Evolutionary conservation across 2,329 filamentous ascomycete species (phyloP), one percentile per base, ranked within the genome.

Genomic region (Coleophoma crateriformis): DNA sequence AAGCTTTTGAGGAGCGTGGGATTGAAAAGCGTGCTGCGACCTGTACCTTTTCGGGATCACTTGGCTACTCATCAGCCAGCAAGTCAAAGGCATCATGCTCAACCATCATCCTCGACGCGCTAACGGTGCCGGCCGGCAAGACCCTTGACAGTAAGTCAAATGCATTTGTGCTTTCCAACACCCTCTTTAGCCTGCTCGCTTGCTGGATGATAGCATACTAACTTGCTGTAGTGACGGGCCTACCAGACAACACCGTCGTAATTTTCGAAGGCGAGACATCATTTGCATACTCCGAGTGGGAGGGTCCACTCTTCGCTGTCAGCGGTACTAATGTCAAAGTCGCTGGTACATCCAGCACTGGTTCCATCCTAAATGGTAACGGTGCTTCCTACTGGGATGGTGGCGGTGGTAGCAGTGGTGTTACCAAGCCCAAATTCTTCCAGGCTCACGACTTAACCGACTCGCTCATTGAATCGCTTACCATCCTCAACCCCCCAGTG

Each of bases 251-350:
- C 7, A 38, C 35, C 35, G 35, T 38, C 35, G 50, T 85, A 53
- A 79, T 76, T 56, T 87, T 87, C 66, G 66, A 79, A 53, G 84
- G 84, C 41, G 78, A 71, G 14, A 87, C 83, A 14, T 79, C 77
- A 47, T 87, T 84, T 58, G 83, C 72, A 33, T 86, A 85, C 68
- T 69, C 77, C 53, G 76, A 83, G 59, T 87, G 82, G 83, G 61
- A 63, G 3, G 84, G 84, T 0, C 83, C 83, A 39, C 70, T 87
- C 13, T 73, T 87, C 57, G 72, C 74, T 32, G 71, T 87, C 54
- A 76, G 76, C 1, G 84, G 84, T 37, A 77, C 66, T 35, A 66
- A 71, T 49, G 73, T 85, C 58, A 71, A 69, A 40, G 69, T 85
- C 20, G 68, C 69, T 17, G 79, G 77, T 46, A 3, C 27, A 27